A percentile compares a stretch with the other conserved stretches of the same genome.
These are phyloP conservation scores for Ascocoryne sarcoides DNA, from an alignment of 2,329 filamentous ascomycete genomes.

Conservation along the genomic window DNA sequence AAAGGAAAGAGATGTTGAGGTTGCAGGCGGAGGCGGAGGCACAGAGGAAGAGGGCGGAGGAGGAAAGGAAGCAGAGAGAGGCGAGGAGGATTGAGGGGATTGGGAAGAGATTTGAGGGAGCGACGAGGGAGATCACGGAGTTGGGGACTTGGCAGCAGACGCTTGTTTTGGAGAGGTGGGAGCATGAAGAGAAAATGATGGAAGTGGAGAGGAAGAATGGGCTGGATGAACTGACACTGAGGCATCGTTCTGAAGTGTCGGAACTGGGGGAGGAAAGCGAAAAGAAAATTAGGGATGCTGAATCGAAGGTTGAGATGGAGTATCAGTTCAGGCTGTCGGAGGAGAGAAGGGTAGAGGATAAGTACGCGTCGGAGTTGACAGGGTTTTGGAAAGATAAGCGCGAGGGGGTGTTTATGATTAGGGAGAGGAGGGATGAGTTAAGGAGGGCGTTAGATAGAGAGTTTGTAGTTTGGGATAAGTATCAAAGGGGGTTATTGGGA, in stretches of 20 bases:
- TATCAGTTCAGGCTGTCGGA: constrained; percentile 22
- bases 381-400: constrained; percentile 35
- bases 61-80: constrained; percentile 34
- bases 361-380: constrained; percentile 26
- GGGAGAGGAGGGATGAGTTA: constrained; percentile 25
- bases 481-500: constrained; percentile 33
- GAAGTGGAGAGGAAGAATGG: no score
- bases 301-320: constrained; percentile 33
- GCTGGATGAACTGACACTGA: constrained; percentile 8
- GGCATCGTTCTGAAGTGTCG: constrained; percentile 23
- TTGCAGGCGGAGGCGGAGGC: constrained; percentile 29
- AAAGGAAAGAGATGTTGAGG: constrained; percentile 38
- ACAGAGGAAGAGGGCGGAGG: constrained; percentile 29
- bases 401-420: constrained; percentile 34
- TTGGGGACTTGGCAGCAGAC: constrained; percentile 28
- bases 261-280: constrained; percentile 24
- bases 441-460: constrained; percentile 8
- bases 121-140: no score
- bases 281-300: constrained; percentile 28
- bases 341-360: constrained; percentile 25
- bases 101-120: constrained; percentile 30
- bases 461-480: constrained; percentile 19
- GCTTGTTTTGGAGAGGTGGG: neutral
- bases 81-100: constrained; percentile 34
- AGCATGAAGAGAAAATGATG: neutral